Conservation (phyloP, 1,284 basidiomycete species). For the Boletus sp. region DNA sequence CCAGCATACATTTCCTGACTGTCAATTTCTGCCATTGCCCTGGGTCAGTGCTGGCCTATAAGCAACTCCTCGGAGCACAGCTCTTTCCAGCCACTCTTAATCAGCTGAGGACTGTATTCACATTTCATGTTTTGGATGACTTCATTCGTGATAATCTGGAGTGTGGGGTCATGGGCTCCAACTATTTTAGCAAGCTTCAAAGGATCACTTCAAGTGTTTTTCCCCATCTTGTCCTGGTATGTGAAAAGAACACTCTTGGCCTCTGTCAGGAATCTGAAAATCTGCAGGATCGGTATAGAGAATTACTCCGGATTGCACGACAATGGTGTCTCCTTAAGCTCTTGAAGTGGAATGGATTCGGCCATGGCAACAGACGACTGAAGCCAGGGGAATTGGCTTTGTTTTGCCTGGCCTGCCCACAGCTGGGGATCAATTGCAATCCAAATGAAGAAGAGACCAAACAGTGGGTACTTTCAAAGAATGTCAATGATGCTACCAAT, state of each 20-base stretch:
- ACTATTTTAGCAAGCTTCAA: slow-evolving; percentile 30
- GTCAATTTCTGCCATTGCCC: too few species aligned
- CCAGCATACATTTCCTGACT: too few species aligned
- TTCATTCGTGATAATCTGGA: slow-evolving; percentile 33
- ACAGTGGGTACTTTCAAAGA: neutral
- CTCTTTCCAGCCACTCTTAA: neutral
- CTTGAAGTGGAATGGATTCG: slow-evolving; percentile 9
- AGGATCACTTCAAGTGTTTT: slow-evolving; percentile 28
- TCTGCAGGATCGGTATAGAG: slow-evolving; percentile 11
- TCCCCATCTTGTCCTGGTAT: slow-evolving; percentile 25
- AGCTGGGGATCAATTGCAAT: slow-evolving; percentile 16
- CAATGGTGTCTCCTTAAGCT: slow-evolving; percentile 11
- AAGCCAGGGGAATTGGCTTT: slow-evolving; percentile 11
- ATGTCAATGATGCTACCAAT: too few species aligned
- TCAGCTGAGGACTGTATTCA: slow-evolving; percentile 33
- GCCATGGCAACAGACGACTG: neutral
- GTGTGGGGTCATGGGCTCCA: slow-evolving; percentile 34
- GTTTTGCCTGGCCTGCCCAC: slow-evolving; percentile 22
- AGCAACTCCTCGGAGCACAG: neutral
- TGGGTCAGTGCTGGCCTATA: neutral
- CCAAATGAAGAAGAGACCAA: neutral
- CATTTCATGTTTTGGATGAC: slow-evolving; percentile 31
- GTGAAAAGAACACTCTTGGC: neutral
- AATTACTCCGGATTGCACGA: slow-evolving; percentile 11
- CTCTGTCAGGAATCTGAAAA: too few species aligned